These are phyloP conservation scores for Fusarium mangiferae DNA, from an alignment of 2,329 filamentous ascomycete genomes.

Conservation along the genomic window DNA sequence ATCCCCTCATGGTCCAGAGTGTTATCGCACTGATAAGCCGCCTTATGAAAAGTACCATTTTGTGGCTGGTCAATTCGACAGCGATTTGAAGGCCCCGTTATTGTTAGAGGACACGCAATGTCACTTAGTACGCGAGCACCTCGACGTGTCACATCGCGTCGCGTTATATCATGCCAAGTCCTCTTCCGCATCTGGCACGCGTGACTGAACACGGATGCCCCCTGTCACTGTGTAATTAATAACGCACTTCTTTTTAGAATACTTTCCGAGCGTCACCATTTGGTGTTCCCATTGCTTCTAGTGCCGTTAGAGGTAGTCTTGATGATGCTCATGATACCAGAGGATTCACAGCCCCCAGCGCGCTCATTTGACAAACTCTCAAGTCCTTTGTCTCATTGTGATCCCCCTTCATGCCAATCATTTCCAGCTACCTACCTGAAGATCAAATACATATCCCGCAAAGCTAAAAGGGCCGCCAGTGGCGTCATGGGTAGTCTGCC, in stretches of 20 bases:
- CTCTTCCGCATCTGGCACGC: not conserved
- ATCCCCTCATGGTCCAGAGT: too few species aligned
- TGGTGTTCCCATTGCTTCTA: not conserved
- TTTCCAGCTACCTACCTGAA: not conserved
- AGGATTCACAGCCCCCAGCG: not conserved
- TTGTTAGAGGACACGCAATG: not conserved
- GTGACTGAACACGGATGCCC: too few species aligned
- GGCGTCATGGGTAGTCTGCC: not conserved
- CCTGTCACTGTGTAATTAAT: not conserved
- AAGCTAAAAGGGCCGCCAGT: not conserved
- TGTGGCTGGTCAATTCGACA: not conserved
- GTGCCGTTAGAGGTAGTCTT: not conserved
- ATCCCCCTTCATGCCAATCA: not conserved
- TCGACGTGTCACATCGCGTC: not conserved
- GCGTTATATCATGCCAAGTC: not conserved
- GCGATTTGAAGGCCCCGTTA: not conserved
- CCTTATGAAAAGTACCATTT: not conserved
- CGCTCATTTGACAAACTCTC: not conserved
- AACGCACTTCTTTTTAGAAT: fast-evolving
- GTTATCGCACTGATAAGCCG: not conserved
- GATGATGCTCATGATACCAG: not conserved
- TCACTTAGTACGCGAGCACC: not conserved
- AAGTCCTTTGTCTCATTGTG: not conserved
- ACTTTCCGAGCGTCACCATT: too few species aligned
- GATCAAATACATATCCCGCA: not conserved